Base-by-base conservation (phyloP, 2,329 filamentous ascomycete species). In the Phialophora verrucosa region DNA sequence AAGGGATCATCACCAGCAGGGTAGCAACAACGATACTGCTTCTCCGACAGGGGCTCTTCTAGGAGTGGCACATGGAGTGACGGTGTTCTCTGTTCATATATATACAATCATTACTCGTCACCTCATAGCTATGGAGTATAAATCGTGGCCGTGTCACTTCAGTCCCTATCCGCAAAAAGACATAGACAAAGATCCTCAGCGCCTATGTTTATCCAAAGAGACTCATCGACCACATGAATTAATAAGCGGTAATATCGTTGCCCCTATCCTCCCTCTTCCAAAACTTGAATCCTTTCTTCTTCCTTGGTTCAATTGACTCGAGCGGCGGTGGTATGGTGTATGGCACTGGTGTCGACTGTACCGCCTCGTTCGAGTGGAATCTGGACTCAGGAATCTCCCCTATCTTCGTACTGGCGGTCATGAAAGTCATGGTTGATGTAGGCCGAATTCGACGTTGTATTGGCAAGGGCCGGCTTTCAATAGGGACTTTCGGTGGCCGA, bases 361-460 rank as follows among this genome's bases (percentile, higher is more conserved):
- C 42, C 35, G 68, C 62, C 32, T 65, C 64, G 3, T 53, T 57
- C 5, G 66, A 57, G 12, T 67, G 56, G 7, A 38, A 62, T 47
- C 50, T 57, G 4, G 78, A 74, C 27, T 80, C 78, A 1, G 87
- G 71, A 0, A 81, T 83, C 69, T 83, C 81, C 59, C 87, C 87
- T 44, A 89, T 86, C 78, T 90, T 90, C 81, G 89, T 90, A 75
- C 85, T 88, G 49, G 88, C 82, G 4, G 88, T 84, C 87, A 90
- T 89, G 75, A 91, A 72, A 42, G 72, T 72, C 64, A 68, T 67
- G 50, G 68, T 70, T 6, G 71, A 72, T 25, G 65, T 49, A 14
- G 72, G 72, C 12, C 70, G 69, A 4, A 29, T 38, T 14, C 32
- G 20, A 6, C 29, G 25, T 50, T 58, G 44, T 23, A 20, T 27